Evolutionary conservation across 2,329 filamentous ascomycete genomes (phyloP).

Genomic region (Gnomoniopsis sp.): DNA sequence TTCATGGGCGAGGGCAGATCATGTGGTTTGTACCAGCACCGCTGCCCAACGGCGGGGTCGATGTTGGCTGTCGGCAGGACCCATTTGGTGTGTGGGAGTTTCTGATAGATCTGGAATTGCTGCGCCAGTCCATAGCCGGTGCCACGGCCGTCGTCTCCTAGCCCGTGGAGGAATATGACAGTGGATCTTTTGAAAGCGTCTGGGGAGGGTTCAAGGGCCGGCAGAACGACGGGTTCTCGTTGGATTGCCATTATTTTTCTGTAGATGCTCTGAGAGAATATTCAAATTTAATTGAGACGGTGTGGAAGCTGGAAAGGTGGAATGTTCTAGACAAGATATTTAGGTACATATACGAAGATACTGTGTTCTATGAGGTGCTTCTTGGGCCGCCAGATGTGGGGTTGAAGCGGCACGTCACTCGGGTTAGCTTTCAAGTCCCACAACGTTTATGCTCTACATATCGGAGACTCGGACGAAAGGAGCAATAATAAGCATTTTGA

Average conservation of each 20-base stretch:
- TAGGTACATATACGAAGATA: not conserved
- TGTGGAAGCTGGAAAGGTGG: too few relatives aligned
- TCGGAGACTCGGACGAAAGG: not conserved
- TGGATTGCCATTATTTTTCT: not conserved
- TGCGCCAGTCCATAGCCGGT: conserved; percentile 13
- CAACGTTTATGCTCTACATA: too few relatives aligned
- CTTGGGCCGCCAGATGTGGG: not conserved
- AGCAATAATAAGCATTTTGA: not conserved
- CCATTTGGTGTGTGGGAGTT: conserved; percentile 8
- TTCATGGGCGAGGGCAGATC: conserved; percentile 5
- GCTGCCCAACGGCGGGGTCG: conserved; percentile 6
- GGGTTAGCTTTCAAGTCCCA: not conserved
- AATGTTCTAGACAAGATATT: not conserved
- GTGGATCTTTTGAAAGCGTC: conserved; percentile 1
- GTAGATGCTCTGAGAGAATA: not conserved
- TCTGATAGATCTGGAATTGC: conserved; percentile 12
- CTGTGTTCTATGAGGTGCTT: not conserved
- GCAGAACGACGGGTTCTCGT: conserved; percentile 6
- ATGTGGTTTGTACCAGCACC: conserved; percentile 13
- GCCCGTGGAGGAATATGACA: conserved; percentile 13
- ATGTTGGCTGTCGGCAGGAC: conserved; percentile 4
- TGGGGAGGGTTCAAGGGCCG: conserved; percentile 4
- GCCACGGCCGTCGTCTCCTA: conserved; percentile 13
- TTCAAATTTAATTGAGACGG: not conserved
- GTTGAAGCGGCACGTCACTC: not conserved